Percentiles rank a stretch among this genome's conserved stretches.
Evolutionary conservation across 768 basidiomycete genomes (phyloP).

Genomic region (Thelephora ganbajun): DNA sequence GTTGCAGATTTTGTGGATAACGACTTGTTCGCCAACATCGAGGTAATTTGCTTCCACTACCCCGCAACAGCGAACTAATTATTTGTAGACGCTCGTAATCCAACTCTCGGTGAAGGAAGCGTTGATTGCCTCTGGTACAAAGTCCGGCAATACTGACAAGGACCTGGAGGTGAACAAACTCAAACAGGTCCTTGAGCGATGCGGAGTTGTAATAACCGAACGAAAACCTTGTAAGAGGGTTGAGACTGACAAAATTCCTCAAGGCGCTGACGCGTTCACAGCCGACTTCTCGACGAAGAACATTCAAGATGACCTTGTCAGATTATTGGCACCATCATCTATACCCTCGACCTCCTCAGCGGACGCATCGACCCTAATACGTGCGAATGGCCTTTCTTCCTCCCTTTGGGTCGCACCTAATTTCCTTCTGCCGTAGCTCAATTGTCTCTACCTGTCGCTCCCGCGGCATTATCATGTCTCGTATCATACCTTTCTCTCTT

Average conservation of each 20-base stretch:
- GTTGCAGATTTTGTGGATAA: conserved; percentile 89
- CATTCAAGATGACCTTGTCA: conserved; percentile 64
- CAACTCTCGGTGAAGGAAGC: conserved; percentile 98
- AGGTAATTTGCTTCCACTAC: conserved; percentile 36
- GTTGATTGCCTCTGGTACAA: conserved; percentile 64
- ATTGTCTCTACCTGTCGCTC: too few relatives aligned
- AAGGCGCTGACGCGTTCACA: conserved; percentile 15
- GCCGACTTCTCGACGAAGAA: conserved; percentile 79
- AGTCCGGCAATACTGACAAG: conserved; percentile 56
- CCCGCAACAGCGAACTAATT: conserved; percentile 14
- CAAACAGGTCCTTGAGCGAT: conserved; percentile 82
- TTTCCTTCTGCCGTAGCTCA: too few relatives aligned
- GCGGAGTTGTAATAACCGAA: conserved; percentile 83
- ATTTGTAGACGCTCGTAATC: conserved; percentile 71
- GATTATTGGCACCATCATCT: conserved; percentile 42
- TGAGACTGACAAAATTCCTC: not conserved
- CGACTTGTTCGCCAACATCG: conserved; percentile 89
- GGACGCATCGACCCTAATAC: not conserved
- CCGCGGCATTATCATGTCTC: too few relatives aligned
- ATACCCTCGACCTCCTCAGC: conserved; percentile 22
- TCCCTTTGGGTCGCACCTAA: conserved; percentile 15
- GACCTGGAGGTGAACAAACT: conserved; percentile 85
- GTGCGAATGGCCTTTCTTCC: not conserved
- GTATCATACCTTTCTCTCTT: conserved; percentile 72
- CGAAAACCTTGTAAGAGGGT: conserved; percentile 60